Evolutionary conservation across 2,329 filamentous ascomycete species (phyloP).

Genomic region (Cladosporium sp.): DNA sequence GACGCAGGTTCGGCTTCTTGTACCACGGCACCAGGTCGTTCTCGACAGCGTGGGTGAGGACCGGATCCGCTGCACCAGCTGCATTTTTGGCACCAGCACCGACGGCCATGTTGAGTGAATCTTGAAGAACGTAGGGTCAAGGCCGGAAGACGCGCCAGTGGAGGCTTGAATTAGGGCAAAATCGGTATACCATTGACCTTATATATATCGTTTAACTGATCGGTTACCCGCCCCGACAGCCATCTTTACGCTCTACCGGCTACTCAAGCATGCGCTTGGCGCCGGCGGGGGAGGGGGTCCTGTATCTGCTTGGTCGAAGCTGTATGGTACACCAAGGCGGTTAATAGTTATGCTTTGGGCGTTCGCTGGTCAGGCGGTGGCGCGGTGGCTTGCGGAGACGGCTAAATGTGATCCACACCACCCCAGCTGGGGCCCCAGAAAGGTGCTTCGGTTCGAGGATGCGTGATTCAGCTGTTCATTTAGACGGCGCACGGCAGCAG

Average conservation of each 20-base stretch:
- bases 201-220: background rate
- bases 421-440: slow-evolving; percentile 11
- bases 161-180: background rate
- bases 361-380: slow-evolving; percentile 7
- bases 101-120: slow-evolving; percentile 4
- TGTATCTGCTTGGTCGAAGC: slow-evolving; percentile 1
- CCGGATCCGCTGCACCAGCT: slow-evolving; percentile 24
- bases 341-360: slow-evolving; percentile 13
- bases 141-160: background rate
- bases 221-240: slow-evolving; percentile 10
- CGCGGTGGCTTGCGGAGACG: slow-evolving; percentile 8
- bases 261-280: slow-evolving; percentile 8
- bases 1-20: slow-evolving; percentile 60
- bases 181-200: background rate
- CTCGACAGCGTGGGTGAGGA: slow-evolving; percentile 36
- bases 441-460: background rate
- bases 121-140: background rate
- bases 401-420: slow-evolving; percentile 14
- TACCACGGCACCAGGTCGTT: slow-evolving; percentile 54
- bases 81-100: slow-evolving; percentile 12
- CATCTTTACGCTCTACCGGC: background rate
- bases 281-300: slow-evolving; percentile 2
- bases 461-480: background rate
- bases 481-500: background rate
- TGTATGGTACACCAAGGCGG: slow-evolving; percentile 20